Percentiles rank a stretch among this genome's conserved stretches.
phyloP scores from a whole-genome alignment of 2,329 filamentous ascomycete species.

The Erysiphe pulchra region DNA sequence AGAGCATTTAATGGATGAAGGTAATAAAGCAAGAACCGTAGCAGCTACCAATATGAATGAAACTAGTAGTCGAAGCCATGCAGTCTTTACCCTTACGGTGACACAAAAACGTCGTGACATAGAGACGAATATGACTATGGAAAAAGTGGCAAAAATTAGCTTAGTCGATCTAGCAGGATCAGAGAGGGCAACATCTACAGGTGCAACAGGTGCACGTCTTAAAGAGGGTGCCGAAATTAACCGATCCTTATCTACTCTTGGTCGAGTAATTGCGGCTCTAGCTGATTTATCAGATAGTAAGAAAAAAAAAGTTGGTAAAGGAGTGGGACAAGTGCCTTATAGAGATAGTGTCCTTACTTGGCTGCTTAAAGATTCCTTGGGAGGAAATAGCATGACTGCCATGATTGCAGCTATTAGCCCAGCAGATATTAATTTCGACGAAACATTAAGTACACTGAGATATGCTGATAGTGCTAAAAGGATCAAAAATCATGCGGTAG shows the following conservation, averaged over 20 bases:
- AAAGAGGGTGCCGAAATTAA: constrained; percentile 99
- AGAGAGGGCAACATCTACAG: constrained; percentile 88
- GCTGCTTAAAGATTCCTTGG: constrained; percentile 87
- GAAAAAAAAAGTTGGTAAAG: constrained; percentile 49
- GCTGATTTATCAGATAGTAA: constrained; percentile 74
- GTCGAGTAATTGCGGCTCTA: constrained; percentile 87
- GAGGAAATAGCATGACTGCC: constrained; percentile 96
- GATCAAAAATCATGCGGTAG: constrained; percentile 98
- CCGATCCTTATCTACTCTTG: constrained; percentile 79
- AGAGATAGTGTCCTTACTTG: constrained; percentile 92
- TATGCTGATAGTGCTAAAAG: constrained; percentile 96
- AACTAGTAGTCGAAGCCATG: constrained; percentile 92
- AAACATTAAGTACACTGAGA: constrained; percentile 80
- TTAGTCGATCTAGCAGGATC: constrained; percentile 94
- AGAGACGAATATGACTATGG: constrained; percentile 89
- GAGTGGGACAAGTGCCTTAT: constrained; percentile 60
- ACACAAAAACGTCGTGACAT: constrained; percentile 80
- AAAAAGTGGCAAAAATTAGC: constrained; percentile 95
- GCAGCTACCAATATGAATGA: constrained; percentile 99
- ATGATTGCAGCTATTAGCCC: constrained; percentile 99
- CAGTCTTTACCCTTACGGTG: constrained; percentile 87
- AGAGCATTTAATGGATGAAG: constrained; percentile 95
- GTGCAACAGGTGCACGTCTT: constrained; percentile 76
- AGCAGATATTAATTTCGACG: constrained; percentile 96
- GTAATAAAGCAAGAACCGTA: constrained; percentile 94